Percentiles rank a stretch among this genome's conserved stretches.
phyloP scores from a whole-genome alignment of 2,329 filamentous ascomycete genomes.

The Trichoderma sp. region DNA sequence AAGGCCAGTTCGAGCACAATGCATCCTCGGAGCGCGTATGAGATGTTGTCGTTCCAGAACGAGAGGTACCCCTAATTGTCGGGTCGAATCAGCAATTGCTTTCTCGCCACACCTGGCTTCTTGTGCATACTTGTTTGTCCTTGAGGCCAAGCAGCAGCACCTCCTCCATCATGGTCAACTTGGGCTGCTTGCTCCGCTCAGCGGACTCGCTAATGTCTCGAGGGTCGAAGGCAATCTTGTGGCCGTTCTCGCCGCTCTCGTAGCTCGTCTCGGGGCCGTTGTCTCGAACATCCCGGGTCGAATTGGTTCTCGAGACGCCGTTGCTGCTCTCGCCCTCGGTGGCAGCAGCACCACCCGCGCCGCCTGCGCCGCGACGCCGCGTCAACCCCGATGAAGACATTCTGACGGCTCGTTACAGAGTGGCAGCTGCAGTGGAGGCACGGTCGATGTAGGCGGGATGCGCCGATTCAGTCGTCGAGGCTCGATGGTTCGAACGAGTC shows the following conservation, averaged over 20 bases:
- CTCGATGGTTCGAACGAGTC: slow-evolving; percentile 15
- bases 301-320: slow-evolving; percentile 59
- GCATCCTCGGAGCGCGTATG: slow-evolving; percentile 93
- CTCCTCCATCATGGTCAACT: slow-evolving; percentile 98
- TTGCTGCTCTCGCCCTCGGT: slow-evolving; percentile 60
- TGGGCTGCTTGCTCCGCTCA: slow-evolving; percentile 95
- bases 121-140: slow-evolving; percentile 83
- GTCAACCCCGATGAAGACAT: slow-evolving; percentile 57
- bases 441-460: slow-evolving; percentile 2
- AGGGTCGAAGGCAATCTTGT: slow-evolving; percentile 98
- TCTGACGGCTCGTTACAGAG: slow-evolving; percentile 31
- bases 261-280: slow-evolving; percentile 76
- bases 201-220: slow-evolving; percentile 96
- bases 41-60: slow-evolving; percentile 99
- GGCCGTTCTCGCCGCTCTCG: slow-evolving; percentile 89
- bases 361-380: slow-evolving; percentile 69
- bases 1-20: slow-evolving; percentile 98
- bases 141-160: slow-evolving; percentile 92
- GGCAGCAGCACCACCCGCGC: slow-evolving; percentile 58
- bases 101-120: not conserved
- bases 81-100: slow-evolving; percentile 23
- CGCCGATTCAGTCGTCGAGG: slow-evolving; percentile 17
- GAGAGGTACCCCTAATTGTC: slow-evolving; percentile 82
- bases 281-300: slow-evolving; percentile 55
- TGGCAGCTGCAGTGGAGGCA: slow-evolving; percentile 9